Conservation (phyloP, 2,329 filamentous ascomycete species). For the Aureobasidium vineae region DNA sequence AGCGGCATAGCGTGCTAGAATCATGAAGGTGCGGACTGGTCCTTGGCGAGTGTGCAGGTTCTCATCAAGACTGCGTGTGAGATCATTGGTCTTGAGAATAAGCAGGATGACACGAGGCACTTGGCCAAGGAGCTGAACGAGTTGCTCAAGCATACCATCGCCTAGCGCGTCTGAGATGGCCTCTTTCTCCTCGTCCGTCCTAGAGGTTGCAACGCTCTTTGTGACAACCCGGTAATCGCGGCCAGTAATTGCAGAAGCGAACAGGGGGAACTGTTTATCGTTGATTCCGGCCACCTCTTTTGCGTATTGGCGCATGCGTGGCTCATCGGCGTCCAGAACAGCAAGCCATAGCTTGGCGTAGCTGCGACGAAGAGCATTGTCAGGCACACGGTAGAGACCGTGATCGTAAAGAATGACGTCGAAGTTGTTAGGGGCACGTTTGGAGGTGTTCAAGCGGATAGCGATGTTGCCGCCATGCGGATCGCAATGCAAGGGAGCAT, state of each 20-base stretch:
- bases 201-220: constrained; percentile 56
- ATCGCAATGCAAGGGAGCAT: constrained; percentile 91
- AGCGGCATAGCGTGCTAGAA: constrained; percentile 63
- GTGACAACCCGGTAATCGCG: constrained; percentile 78
- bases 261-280: constrained; percentile 89
- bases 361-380: constrained; percentile 69
- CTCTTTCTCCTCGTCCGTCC: constrained; percentile 76
- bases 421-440: constrained; percentile 68
- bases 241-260: constrained; percentile 94
- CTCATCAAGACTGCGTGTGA: constrained; percentile 92
- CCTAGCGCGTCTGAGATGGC: constrained; percentile 80
- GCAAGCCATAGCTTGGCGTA: constrained; percentile 98
- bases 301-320: constrained; percentile 82
- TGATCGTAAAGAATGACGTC: constrained; percentile 97
- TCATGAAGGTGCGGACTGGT: constrained; percentile 61
- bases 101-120: constrained; percentile 90
- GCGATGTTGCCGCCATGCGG: constrained; percentile 96
- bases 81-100: constrained; percentile 96
- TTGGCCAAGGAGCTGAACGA: constrained; percentile 82
- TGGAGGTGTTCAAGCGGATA: constrained; percentile 70
- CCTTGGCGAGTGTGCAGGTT: constrained; percentile 71
- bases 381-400: constrained; percentile 92
- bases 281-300: constrained; percentile 84
- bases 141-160: constrained; percentile 81
- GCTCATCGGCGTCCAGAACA: constrained; percentile 84